Percentiles rank a stretch among this genome's conserved stretches.
Evolutionary conservation across 208 protist species (phyloP).

Genomic region (Eutreptiella sp.): DNA sequence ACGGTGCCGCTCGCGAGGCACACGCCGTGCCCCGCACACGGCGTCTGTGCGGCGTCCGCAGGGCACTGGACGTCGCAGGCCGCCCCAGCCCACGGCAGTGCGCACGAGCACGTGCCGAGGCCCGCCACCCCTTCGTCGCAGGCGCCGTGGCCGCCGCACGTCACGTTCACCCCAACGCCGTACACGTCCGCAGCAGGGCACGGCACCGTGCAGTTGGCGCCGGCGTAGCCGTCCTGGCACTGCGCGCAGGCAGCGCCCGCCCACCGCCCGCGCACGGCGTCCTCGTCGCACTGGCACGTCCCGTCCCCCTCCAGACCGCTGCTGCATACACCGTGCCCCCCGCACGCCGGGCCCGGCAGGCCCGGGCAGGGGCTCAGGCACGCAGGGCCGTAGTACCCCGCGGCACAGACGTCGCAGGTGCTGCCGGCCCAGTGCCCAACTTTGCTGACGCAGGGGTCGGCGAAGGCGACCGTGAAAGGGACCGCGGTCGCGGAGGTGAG

Average conservation of each 20-base stretch:
- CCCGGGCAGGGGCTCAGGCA: background rate
- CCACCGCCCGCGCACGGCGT: background rate
- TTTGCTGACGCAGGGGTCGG: too few relatives aligned
- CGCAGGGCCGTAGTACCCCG: background rate
- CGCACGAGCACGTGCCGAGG: slow-evolving; percentile 15
- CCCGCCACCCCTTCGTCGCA: slow-evolving; percentile 21
- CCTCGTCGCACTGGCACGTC: background rate
- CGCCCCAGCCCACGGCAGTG: background rate
- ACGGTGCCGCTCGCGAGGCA: background rate
- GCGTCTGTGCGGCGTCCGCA: too few relatives aligned
- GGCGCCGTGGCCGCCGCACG: slow-evolving; percentile 2
- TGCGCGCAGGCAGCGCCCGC: background rate
- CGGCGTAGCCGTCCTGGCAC: background rate
- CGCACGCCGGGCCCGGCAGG: background rate
- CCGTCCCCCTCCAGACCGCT: background rate
- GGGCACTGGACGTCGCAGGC: background rate
- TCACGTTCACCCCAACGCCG: background rate
- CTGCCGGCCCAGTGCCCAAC: slow-evolving; percentile 6
- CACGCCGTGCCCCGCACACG: too few relatives aligned
- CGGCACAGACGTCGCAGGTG: background rate
- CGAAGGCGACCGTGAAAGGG: too few relatives aligned
- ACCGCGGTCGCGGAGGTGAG: too few relatives aligned
- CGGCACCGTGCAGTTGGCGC: slow-evolving; percentile 1
- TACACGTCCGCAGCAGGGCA: slow-evolving; percentile 12
- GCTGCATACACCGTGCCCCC: background rate